Evolutionary conservation across 2,329 filamentous ascomycete species (phyloP).

Genomic region (Colletotrichum sp.): DNA sequence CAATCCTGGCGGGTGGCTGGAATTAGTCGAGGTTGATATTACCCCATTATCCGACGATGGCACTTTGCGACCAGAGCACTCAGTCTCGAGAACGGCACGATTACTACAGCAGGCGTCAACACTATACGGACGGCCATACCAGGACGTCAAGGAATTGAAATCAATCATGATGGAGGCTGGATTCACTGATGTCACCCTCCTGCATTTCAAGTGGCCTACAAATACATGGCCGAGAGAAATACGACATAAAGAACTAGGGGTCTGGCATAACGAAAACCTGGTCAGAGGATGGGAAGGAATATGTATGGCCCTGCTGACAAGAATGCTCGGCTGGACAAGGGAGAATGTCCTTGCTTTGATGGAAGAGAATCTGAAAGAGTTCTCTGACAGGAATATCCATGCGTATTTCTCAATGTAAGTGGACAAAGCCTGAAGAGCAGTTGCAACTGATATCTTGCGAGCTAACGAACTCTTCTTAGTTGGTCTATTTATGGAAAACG

Average conservation of each 20-base stretch:
- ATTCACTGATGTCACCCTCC: conserved; percentile 55
- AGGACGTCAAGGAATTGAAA: conserved; percentile 31
- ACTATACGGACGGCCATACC: conserved; percentile 30
- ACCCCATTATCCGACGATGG: conserved; percentile 45
- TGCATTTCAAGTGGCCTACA: conserved; percentile 52
- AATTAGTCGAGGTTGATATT: conserved; percentile 46
- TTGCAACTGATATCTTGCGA: background rate
- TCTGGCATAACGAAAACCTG: conserved; percentile 23
- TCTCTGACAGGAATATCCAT: conserved; percentile 28
- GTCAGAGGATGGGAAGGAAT: conserved; percentile 27
- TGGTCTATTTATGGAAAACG: background rate
- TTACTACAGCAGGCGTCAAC: conserved; percentile 32
- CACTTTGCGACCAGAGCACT: conserved; percentile 28
- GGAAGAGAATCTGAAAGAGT: conserved; percentile 25
- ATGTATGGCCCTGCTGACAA: conserved; percentile 29
- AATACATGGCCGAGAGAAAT: conserved; percentile 57
- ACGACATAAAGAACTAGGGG: conserved; percentile 55
- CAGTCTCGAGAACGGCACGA: conserved; percentile 32
- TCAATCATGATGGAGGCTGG: conserved; percentile 53
- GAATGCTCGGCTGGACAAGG: conserved; percentile 26
- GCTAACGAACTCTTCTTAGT: background rate
- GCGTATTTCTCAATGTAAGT: conserved; percentile 12
- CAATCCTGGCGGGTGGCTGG: conserved; percentile 37
- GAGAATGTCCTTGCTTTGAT: conserved; percentile 27
- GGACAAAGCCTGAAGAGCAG: background rate